phyloP scores from a whole-genome alignment of 2,329 filamentous ascomycete genomes.

The Lachnellula willkommii region DNA sequence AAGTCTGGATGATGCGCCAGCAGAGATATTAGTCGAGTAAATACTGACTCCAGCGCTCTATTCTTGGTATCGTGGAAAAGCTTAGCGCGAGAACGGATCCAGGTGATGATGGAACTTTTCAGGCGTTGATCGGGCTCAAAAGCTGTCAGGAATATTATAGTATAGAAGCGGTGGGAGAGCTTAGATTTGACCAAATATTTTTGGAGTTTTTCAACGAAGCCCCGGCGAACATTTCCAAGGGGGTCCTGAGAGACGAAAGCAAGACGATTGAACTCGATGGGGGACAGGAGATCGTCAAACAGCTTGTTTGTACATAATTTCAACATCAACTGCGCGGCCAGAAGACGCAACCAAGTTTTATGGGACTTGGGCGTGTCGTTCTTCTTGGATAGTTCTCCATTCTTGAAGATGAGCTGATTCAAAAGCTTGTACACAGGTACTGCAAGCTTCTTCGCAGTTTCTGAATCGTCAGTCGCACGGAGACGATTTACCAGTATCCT shows the following conservation, averaged over 20 bases:
- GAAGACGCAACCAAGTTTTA: conserved; percentile 72
- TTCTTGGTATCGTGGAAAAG: conserved; percentile 55
- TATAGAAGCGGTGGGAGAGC: conserved; percentile 74
- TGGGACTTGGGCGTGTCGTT: conserved; percentile 72
- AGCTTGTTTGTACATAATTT: conserved; percentile 76
- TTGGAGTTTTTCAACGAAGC: conserved; percentile 80
- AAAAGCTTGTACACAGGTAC: conserved; percentile 72
- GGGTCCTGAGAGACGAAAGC: conserved; percentile 77
- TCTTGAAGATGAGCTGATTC: conserved; percentile 65
- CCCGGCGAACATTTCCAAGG: conserved; percentile 65
- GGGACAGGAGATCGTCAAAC: conserved; percentile 69
- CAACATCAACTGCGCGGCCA: conserved; percentile 72
- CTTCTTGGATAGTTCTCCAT: conserved; percentile 75
- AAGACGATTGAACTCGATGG: conserved; percentile 72
- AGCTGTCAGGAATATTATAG: conserved; percentile 82
- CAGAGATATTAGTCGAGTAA: conserved; percentile 78
- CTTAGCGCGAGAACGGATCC: conserved; percentile 77
- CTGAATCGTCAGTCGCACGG: conserved; percentile 48
- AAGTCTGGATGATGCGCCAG: conserved; percentile 95
- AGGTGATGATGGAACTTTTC: conserved; percentile 72
- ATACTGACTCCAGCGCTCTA: conserved; percentile 70
- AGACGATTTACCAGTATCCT: conserved; percentile 83
- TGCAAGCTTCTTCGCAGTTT: conserved; percentile 53
- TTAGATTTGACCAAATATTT: conserved; percentile 76
- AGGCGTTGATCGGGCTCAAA: conserved; percentile 78